Percentiles rank a stretch among this genome's conserved stretches.
These are phyloP conservation scores for Aspergillus felis DNA, from an alignment of 2,329 filamentous ascomycete species.

Conservation along the genomic window DNA sequence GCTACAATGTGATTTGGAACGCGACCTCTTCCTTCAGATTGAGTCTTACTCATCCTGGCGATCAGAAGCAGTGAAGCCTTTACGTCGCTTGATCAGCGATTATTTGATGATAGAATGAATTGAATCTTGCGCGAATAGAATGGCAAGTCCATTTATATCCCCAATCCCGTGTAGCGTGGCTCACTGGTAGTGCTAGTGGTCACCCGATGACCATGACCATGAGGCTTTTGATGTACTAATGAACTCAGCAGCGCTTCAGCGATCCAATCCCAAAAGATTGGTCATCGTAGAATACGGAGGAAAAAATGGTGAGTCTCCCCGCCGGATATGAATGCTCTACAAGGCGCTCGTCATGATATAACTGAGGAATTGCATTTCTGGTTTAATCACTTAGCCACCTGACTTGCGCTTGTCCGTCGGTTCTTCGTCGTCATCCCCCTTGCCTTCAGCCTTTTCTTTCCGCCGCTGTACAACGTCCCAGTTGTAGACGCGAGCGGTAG, in stretches of 20 bases:
- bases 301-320: neutral
- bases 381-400: slow-evolving; percentile 6
- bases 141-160: neutral
- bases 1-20: too few relatives aligned
- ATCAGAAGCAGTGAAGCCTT: neutral
- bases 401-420: slow-evolving; percentile 25
- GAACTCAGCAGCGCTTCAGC: neutral
- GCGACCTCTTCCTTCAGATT: too few relatives aligned
- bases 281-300: neutral
- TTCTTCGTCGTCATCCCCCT: slow-evolving; percentile 48
- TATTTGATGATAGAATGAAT: neutral
- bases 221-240: neutral
- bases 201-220: neutral
- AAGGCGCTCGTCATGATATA: neutral
- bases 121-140: neutral
- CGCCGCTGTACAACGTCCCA: slow-evolving; percentile 96
- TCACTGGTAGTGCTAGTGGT: neutral
- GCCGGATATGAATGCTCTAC: neutral
- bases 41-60: neutral
- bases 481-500: slow-evolving; percentile 95
- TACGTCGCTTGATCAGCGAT: neutral
- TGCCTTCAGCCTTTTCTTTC: slow-evolving; percentile 69
- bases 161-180: neutral
- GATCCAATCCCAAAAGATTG: neutral
- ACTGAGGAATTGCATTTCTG: neutral